These are phyloP conservation scores for Sclerotinia sclerotiorum DNA, from an alignment of 2,329 filamentous ascomycete species.

Conservation along the genomic window DNA sequence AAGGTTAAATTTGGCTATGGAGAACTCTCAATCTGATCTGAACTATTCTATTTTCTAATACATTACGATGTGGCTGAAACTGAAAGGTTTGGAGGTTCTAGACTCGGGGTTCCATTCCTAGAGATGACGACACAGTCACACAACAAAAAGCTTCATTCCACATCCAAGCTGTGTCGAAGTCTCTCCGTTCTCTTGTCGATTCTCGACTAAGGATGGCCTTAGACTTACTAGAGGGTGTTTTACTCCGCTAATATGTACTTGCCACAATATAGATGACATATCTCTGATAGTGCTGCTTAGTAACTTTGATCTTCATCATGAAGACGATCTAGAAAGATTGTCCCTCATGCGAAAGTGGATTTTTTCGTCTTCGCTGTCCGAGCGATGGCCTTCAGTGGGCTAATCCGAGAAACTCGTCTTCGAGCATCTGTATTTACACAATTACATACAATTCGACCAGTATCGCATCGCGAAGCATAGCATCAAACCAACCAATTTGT, in stretches of 20 bases:
- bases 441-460: background rate
- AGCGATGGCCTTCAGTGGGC: background rate
- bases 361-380: background rate
- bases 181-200: background rate
- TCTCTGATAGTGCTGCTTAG: background rate
- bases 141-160: background rate
- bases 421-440: background rate
- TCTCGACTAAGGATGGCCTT: background rate
- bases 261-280: background rate
- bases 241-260: background rate
- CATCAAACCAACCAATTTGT: background rate
- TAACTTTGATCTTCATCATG: background rate
- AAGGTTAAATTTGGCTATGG: constrained; percentile 54
- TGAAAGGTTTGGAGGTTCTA: constrained; percentile 5
- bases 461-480: background rate
- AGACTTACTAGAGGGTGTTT: background rate
- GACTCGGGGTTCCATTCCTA: background rate
- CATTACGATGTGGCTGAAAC: constrained; percentile 23
- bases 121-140: constrained; percentile 3
- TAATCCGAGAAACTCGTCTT: background rate
- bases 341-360: too few relatives aligned
- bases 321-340: background rate
- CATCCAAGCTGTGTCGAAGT: background rate
- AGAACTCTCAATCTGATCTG: constrained; percentile 24
- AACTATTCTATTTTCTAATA: constrained; percentile 27